Evolutionary conservation across 1,139 yeast genomes (phyloP).

Genomic region (Taiozyma sp.): DNA sequence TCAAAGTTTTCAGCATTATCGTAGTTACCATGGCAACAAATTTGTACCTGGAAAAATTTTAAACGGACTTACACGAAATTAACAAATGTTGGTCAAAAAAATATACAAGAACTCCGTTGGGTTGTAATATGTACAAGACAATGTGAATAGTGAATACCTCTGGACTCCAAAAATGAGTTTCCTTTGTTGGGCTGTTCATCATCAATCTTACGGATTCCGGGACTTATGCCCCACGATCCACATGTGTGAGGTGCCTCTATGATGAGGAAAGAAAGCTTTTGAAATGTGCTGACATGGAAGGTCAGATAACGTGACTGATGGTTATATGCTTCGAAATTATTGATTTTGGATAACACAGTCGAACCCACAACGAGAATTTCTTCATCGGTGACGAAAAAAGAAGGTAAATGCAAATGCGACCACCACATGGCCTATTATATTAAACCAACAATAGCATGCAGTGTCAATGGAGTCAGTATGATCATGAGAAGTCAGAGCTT

Average conservation of each 20-base stretch:
- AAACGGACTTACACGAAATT: background rate
- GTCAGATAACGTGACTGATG: background rate
- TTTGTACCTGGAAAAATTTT: constrained; percentile 20
- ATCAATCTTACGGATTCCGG: background rate
- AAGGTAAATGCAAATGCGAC: constrained; percentile 14
- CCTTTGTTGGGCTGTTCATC: background rate
- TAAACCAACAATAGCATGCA: background rate
- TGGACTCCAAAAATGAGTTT: background rate
- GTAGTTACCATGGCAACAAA: background rate
- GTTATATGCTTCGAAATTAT: background rate
- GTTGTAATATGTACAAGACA: background rate
- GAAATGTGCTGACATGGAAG: background rate
- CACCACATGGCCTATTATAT: background rate
- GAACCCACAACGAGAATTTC: background rate
- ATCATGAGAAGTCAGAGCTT: constrained; percentile 54
- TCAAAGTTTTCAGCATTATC: background rate
- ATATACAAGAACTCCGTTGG: background rate
- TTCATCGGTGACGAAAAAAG: background rate
- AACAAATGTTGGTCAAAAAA: background rate
- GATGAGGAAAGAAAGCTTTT: constrained; percentile 11
- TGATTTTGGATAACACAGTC: background rate
- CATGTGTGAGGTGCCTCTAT: background rate
- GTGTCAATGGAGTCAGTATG: background rate
- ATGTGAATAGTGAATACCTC: background rate
- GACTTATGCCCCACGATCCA: background rate